Evolutionary conservation across 2,329 filamentous ascomycete genomes (phyloP), one percentile per base, ranked within the genome.

Genomic region (Lachnellula subtilissima): DNA sequence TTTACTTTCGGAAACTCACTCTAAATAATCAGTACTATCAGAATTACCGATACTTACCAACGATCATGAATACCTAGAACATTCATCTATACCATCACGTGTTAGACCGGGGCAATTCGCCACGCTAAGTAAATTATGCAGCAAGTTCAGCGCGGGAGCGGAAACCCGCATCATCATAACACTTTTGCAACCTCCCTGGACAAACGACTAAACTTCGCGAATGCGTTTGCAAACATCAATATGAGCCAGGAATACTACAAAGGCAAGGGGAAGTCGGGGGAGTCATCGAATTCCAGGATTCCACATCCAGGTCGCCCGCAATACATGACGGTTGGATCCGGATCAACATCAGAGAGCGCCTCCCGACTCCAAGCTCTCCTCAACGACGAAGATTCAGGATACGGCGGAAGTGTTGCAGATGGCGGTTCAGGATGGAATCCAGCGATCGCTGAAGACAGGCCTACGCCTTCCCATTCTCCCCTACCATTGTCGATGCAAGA

Each of bases 261-360:
- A 63, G 74, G 73, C 62, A 84, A 84, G 72, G 80, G 79, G 64
- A 65, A 65, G 54, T 53, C 39, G 36, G 63, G 57, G 28, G 61
- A 61, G 40, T 48, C 28, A 8, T 32, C 62, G 22, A 58, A 56
- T 19, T 59, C 61, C 3, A 61, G 42, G 35, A 53, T 48, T 22
- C 50, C 55, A 12, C 52, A 48, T 55, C 55, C 50, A 42, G 54
- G 56, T 57, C 67, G 66, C 59, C 87, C 87, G 50, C 80, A 84
- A 57, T 97, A 92, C 73, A 89, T 96, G 86, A 95, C 90, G 5
- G 89, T 97, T 50, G 93, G 93, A 56, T 85, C 80, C 63, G 92
- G 92, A 52, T 85, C 86, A 53, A 85, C 88, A 22, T 92, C 92
- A 19, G 85, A 91, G 68, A 89, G 90, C 70, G 92, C 91, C 39